These are phyloP conservation scores for Isoetes engelmannii DNA, from an alignment of 83 land plant species.

Conservation along the genomic window DNA sequence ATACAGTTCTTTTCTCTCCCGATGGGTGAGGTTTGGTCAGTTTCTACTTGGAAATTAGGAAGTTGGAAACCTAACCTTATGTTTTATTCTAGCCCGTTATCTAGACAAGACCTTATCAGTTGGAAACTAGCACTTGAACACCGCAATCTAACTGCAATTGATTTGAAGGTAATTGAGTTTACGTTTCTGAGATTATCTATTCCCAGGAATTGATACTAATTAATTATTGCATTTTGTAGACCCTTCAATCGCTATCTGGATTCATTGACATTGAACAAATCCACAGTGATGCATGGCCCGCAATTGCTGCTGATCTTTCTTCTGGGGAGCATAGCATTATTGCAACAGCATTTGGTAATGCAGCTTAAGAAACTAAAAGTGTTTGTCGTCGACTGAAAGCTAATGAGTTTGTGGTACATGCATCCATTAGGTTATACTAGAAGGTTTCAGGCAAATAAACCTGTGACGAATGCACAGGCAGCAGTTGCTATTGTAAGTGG, in stretches of 20 bases:
- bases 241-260: slow-evolving; percentile 37
- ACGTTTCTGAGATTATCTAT: not conserved
- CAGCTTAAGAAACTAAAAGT: not conserved
- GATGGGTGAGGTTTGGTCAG: too few relatives aligned
- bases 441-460: slow-evolving; percentile 79
- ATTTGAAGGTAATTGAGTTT: slow-evolving; percentile 41
- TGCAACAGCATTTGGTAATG: slow-evolving; percentile 72
- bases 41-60: too few relatives aligned
- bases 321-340: slow-evolving; percentile 69
- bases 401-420: not conserved
- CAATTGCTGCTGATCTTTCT: slow-evolving; percentile 44
- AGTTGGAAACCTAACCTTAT: too few relatives aligned
- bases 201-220: not conserved
- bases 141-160: slow-evolving; percentile 24
- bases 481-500: slow-evolving; percentile 74
- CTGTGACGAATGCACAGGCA: slow-evolving; percentile 82
- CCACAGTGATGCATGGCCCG: slow-evolving; percentile 39
- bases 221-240: slow-evolving; percentile 36
- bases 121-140: slow-evolving; percentile 77
- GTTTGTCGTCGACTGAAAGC: not conserved
- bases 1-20: too few relatives aligned
- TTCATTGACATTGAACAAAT: slow-evolving; percentile 57
- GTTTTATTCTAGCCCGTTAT: slow-evolving; percentile 46
- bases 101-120: slow-evolving; percentile 62
- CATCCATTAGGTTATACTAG: slow-evolving; percentile 53